Evolutionary conservation across 371 early-diverging fungal species (phyloP).

Genomic region (Nematocida homosporus): DNA sequence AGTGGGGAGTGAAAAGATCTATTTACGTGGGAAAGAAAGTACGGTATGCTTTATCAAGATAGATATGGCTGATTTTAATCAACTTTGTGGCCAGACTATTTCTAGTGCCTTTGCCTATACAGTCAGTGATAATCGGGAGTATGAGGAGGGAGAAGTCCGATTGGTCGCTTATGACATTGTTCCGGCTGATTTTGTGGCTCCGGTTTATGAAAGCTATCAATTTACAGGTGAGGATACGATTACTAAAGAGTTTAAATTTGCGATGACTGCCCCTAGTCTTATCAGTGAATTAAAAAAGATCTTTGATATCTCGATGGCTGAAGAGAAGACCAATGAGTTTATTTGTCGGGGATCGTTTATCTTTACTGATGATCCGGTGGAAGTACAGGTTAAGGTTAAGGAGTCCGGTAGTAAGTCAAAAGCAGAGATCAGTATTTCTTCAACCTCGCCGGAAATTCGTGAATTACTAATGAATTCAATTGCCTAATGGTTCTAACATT

Average conservation of each 20-base stretch:
- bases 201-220: not conserved
- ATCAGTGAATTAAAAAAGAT: slow-evolving; percentile 46
- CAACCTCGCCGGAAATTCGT: not conserved
- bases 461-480: not conserved
- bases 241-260: slow-evolving; percentile 46
- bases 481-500: not conserved
- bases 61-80: slow-evolving; percentile 2
- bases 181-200: slow-evolving; percentile 18
- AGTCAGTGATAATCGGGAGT: slow-evolving; percentile 48
- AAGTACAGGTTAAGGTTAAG: slow-evolving; percentile 20
- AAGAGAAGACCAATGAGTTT: slow-evolving; percentile 7
- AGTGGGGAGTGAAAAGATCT: slow-evolving; percentile 27
- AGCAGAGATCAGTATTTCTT: slow-evolving; percentile 9
- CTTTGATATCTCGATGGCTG: slow-evolving; percentile 15
- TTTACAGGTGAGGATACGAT: not conserved
- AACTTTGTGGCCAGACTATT: slow-evolving; percentile 16
- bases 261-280: slow-evolving; percentile 14
- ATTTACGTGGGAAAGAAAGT: slow-evolving; percentile 21
- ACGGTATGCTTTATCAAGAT: slow-evolving; percentile 7
- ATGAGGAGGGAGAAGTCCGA: slow-evolving; percentile 47
- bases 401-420: slow-evolving; percentile 10
- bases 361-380: slow-evolving; percentile 19
- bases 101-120: slow-evolving; percentile 31
- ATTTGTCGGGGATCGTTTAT: slow-evolving; percentile 32
- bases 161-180: slow-evolving; percentile 19